phyloP scores from a whole-genome alignment of 2,329 filamentous ascomycete species.

The Nannizziopsis arthrosporioides region DNA sequence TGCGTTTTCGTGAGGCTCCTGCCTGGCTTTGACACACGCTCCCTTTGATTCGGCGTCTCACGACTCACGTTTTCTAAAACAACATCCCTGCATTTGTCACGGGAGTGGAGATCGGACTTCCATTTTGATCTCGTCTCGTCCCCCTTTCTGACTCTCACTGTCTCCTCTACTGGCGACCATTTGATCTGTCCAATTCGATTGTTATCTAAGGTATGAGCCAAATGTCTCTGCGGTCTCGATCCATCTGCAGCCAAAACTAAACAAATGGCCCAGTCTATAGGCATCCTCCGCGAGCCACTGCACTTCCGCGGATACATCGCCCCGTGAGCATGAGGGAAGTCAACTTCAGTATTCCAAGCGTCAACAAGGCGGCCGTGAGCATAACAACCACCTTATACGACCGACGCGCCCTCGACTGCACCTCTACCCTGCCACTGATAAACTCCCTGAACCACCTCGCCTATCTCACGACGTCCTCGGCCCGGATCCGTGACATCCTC shows the following conservation, averaged over 20 bases:
- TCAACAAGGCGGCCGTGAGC: constrained; percentile 97
- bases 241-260: too few relatives aligned
- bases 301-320: not conserved
- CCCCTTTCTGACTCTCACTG: too few relatives aligned
- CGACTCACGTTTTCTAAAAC: constrained; percentile 2
- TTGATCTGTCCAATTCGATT: too few relatives aligned
- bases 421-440: constrained; percentile 91
- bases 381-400: constrained; percentile 98
- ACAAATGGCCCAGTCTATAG: too few relatives aligned
- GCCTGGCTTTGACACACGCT: not conserved
- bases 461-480: constrained; percentile 94
- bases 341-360: constrained; percentile 98
- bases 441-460: constrained; percentile 98
- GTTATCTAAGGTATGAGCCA: too few relatives aligned
- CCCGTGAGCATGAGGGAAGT: constrained; percentile 83
- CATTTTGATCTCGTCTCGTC: too few relatives aligned
- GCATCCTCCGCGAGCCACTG: too few relatives aligned
- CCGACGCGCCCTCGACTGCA: constrained; percentile 92
- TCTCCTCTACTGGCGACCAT: too few relatives aligned
- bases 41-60: constrained; percentile 3
- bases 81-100: not conserved
- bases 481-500: constrained; percentile 91
- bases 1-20: not conserved
- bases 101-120: too few relatives aligned
- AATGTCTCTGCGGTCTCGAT: too few relatives aligned